Conservation (phyloP, 495 filamentous ascomycete genomes). For the Jackrogersella minutella region DNA sequence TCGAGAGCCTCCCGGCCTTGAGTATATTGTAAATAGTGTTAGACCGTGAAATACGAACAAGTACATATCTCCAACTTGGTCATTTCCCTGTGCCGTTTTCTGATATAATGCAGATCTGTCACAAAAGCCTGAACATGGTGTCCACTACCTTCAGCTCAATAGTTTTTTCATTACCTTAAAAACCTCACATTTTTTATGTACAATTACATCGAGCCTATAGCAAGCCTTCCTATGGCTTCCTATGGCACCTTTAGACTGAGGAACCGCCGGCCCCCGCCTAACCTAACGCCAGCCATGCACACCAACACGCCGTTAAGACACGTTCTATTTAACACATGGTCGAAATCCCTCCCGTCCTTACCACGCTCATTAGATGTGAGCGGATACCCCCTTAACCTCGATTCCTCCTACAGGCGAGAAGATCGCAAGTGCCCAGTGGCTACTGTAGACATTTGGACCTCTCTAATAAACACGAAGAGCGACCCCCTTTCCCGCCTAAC, state of each 20-base stretch:
- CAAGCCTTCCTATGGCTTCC: conserved; percentile 19
- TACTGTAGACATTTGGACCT: background rate
- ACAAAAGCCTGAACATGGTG: background rate
- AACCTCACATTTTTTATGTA: conserved; percentile 31
- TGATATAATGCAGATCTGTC: too few species aligned
- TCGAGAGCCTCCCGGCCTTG: too few species aligned
- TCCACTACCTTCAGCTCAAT: background rate
- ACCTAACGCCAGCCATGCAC: conserved; percentile 46
- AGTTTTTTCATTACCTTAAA: conserved; percentile 33
- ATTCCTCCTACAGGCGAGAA: conserved; percentile 7
- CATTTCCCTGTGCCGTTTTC: too few species aligned
- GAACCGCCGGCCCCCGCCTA: conserved; percentile 32
- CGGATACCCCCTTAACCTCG: background rate
- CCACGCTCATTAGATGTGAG: conserved; percentile 1
- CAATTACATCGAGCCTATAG: conserved; percentile 35
- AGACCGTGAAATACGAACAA: too few species aligned
- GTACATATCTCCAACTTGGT: too few species aligned
- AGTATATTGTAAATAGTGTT: too few species aligned
- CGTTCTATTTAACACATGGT: conserved; percentile 36
- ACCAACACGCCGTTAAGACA: conserved; percentile 37
- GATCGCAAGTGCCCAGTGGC: conserved; percentile 4
- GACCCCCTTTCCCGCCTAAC: background rate
- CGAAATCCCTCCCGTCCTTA: background rate
- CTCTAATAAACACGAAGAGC: background rate
- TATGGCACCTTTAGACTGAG: conserved; percentile 27